Conservation (phyloP, 352 stramenopile genomes). For the Globisporangium alternatum region DNA sequence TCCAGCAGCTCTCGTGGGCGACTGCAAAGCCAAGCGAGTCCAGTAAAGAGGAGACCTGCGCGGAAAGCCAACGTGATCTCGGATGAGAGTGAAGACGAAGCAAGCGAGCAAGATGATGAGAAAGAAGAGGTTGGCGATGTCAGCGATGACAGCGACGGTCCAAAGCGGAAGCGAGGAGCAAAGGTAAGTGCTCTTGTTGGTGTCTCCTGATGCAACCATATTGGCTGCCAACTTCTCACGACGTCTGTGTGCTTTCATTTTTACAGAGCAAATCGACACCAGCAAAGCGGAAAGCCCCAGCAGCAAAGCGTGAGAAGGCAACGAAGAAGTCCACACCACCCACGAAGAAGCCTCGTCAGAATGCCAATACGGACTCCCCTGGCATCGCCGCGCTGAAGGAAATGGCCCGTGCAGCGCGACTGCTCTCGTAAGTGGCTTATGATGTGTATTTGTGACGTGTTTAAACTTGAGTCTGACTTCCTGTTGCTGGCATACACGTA, state of each 20-base stretch:
- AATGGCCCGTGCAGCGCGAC: constrained; percentile 55
- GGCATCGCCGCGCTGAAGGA: constrained; percentile 67
- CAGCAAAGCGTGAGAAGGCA: constrained; percentile 17
- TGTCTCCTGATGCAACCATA: not conserved
- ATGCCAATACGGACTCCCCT: constrained; percentile 26
- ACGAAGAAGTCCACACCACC: constrained; percentile 11
- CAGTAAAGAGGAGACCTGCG: constrained; percentile 19
- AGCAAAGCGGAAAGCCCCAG: constrained; percentile 8
- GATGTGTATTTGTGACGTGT: not conserved
- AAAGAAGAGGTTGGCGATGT: constrained; percentile 18
- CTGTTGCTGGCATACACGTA: not conserved
- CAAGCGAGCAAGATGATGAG: constrained; percentile 19
- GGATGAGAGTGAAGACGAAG: constrained; percentile 29
- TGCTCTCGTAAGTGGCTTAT: constrained; percentile 53
- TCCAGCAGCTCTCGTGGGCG: not conserved
- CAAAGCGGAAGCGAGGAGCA: constrained; percentile 21
- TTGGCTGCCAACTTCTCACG: not conserved
- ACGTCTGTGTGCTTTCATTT: not conserved
- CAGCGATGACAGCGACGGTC: constrained; percentile 21
- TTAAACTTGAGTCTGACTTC: not conserved
- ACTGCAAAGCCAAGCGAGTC: constrained; percentile 9
- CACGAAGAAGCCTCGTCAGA: constrained; percentile 25
- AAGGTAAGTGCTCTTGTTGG: constrained; percentile 20
- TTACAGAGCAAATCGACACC: constrained; percentile 4
- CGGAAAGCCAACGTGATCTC: constrained; percentile 32